Evolutionary conservation across 1,139 yeast species (phyloP).

Genomic region (Lizanozyma gosingica): DNA sequence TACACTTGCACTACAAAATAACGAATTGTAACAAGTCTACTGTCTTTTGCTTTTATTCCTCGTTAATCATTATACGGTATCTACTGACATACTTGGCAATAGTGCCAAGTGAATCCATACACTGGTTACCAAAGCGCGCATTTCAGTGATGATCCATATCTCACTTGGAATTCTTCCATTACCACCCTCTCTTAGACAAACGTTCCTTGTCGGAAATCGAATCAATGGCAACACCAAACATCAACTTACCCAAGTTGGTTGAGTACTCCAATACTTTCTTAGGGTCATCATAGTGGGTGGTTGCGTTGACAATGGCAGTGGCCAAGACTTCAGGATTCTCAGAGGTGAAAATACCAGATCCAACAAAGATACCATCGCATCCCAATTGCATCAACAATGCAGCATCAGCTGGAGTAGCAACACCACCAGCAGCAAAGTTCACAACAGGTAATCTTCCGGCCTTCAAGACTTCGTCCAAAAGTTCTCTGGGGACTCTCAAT

Average conservation of each 20-base stretch:
- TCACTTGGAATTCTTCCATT: too few relatives aligned
- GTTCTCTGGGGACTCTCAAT: constrained; percentile 50
- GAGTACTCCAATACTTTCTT: constrained; percentile 58
- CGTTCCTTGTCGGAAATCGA: constrained; percentile 40
- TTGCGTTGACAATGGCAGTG: constrained; percentile 73
- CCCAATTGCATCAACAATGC: constrained; percentile 86
- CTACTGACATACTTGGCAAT: too few relatives aligned
- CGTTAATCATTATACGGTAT: too few relatives aligned
- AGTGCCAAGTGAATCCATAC: too few relatives aligned
- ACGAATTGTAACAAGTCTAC: too few relatives aligned
- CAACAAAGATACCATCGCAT: constrained; percentile 87
- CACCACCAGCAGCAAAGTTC: constrained; percentile 87
- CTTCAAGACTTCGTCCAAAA: constrained; percentile 42
- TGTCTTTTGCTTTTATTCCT: too few relatives aligned
- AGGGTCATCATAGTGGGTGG: constrained; percentile 65
- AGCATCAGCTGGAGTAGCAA: constrained; percentile 86
- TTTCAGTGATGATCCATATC: too few relatives aligned
- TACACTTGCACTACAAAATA: too few relatives aligned
- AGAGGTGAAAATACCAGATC: constrained; percentile 81
- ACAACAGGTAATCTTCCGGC: constrained; percentile 72
- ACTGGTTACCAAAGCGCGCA: too few relatives aligned
- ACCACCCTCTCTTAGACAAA: constrained; percentile 48
- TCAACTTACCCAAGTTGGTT: constrained; percentile 67
- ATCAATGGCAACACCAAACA: constrained; percentile 60
- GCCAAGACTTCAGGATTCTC: constrained; percentile 71